Conservation (phyloP, 1,139 yeast genomes). For the Nakaseomyces delphensis region DNA sequence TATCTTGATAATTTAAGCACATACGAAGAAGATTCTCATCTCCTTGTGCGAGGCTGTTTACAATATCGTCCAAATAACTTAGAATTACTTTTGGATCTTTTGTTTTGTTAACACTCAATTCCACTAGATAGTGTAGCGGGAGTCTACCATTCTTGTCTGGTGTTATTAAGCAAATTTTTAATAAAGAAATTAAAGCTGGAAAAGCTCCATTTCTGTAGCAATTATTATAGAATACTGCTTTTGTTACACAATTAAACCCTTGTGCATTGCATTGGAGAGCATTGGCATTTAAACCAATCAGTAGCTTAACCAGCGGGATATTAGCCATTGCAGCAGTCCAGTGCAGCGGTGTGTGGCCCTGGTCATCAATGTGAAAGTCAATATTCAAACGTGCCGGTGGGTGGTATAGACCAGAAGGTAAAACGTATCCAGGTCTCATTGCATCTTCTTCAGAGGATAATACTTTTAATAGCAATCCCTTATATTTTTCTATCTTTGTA, state of each 20-base stretch:
- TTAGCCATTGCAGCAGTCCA: slow-evolving; percentile 97
- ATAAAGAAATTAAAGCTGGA: slow-evolving; percentile 56
- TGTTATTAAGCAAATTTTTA: slow-evolving; percentile 61
- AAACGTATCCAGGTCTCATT: slow-evolving; percentile 47
- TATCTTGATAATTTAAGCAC: slow-evolving; percentile 61
- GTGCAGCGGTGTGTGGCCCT: slow-evolving; percentile 91
- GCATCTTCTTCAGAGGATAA: slow-evolving; percentile 42
- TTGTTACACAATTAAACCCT: slow-evolving; percentile 81
- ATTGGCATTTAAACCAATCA: slow-evolving; percentile 64
- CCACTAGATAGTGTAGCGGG: slow-evolving; percentile 65
- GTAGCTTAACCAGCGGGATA: slow-evolving; percentile 56
- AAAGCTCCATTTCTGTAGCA: slow-evolving; percentile 75
- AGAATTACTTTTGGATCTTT: slow-evolving; percentile 35
- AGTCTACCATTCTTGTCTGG: slow-evolving; percentile 68
- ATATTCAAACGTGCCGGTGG: slow-evolving; percentile 78
- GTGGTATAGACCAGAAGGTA: slow-evolving; percentile 62
- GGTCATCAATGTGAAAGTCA: slow-evolving; percentile 84
- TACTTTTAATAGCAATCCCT: slow-evolving; percentile 28
- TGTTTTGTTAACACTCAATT: slow-evolving; percentile 45
- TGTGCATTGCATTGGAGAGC: slow-evolving; percentile 61
- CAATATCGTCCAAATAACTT: slow-evolving; percentile 36
- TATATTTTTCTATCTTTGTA: slow-evolving; percentile 19
- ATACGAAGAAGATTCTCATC: slow-evolving; percentile 45
- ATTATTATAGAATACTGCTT: slow-evolving; percentile 77
- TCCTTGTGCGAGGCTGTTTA: slow-evolving; percentile 32